A percentile compares a stretch with the other conserved stretches of the same genome.
These are phyloP conservation scores for Fusarium stilboides DNA, from an alignment of 2,329 filamentous ascomycete species.

Conservation along the genomic window DNA sequence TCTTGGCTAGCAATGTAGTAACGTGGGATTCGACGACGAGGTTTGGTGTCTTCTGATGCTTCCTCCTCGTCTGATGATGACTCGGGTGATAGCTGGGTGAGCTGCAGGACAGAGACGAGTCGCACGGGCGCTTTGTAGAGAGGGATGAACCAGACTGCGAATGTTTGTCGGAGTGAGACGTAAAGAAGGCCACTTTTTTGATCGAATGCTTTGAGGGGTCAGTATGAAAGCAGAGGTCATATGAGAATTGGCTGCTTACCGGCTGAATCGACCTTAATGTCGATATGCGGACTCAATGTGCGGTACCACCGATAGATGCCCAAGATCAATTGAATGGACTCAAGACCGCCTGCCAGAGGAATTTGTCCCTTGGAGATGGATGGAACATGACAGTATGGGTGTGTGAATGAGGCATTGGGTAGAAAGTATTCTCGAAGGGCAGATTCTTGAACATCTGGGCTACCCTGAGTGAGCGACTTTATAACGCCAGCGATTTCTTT, in stretches of 20 bases:
- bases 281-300: slow-evolving; percentile 82
- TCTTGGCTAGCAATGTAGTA: slow-evolving; percentile 85
- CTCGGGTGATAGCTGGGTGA: slow-evolving; percentile 63
- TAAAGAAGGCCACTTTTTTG: slow-evolving; percentile 77
- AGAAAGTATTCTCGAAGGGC: slow-evolving; percentile 82
- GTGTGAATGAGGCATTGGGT: slow-evolving; percentile 78
- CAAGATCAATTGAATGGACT: slow-evolving; percentile 77
- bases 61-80: slow-evolving; percentile 42
- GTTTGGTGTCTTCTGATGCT: slow-evolving; percentile 30
- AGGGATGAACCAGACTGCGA: slow-evolving; percentile 83
- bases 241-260: slow-evolving; percentile 54
- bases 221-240: neutral
- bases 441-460: slow-evolving; percentile 74
- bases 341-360: slow-evolving; percentile 60
- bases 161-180: slow-evolving; percentile 80
- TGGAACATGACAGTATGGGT: slow-evolving; percentile 83
- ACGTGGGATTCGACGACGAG: slow-evolving; percentile 43
- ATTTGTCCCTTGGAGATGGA: slow-evolving; percentile 61
- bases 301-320: slow-evolving; percentile 88
- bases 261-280: slow-evolving; percentile 74
- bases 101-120: slow-evolving; percentile 77
- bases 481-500: slow-evolving; percentile 78
- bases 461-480: slow-evolving; percentile 76
- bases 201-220: slow-evolving; percentile 72
- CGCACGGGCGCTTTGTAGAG: slow-evolving; percentile 78